phyloP scores from a whole-genome alignment of 2,329 filamentous ascomycete species.

The Xylariaceae sp. region DNA sequence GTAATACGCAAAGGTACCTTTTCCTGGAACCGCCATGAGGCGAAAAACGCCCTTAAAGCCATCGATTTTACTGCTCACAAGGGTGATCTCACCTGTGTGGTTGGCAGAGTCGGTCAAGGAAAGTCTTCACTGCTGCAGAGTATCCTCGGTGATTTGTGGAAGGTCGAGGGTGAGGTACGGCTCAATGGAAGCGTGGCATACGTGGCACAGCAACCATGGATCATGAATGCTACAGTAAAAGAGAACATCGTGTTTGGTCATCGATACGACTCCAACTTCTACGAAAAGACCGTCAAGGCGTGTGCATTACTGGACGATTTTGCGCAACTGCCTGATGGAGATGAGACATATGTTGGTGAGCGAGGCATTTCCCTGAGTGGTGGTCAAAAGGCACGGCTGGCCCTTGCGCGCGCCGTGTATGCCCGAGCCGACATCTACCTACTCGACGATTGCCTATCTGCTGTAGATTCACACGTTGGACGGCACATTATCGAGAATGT shows the following conservation, averaged over 20 bases:
- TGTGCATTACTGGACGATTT: constrained; percentile 93
- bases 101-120: constrained; percentile 89
- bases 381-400: constrained; percentile 92
- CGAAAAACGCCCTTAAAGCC: constrained; percentile 68
- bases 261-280: constrained; percentile 88
- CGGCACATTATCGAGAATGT: constrained; percentile 94
- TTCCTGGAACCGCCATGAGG: constrained; percentile 87
- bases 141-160: constrained; percentile 89
- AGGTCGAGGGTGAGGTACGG: constrained; percentile 77
- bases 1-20: constrained; percentile 82
- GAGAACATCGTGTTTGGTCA: constrained; percentile 98
- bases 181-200: constrained; percentile 84
- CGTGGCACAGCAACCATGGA: constrained; percentile 90
- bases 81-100: constrained; percentile 87
- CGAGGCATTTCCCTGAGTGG: constrained; percentile 94
- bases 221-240: constrained; percentile 95
- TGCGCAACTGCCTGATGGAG: constrained; percentile 86
- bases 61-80: constrained; percentile 89
- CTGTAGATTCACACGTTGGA: constrained; percentile 97
- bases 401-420: constrained; percentile 90
- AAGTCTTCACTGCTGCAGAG: constrained; percentile 91
- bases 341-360: constrained; percentile 95
- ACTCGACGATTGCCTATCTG: constrained; percentile 89
- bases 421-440: constrained; percentile 95
- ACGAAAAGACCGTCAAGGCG: constrained; percentile 86